A percentile compares a stretch with the other conserved stretches of the same genome.
Evolutionary conservation across 345 rosid species (phyloP).

Genomic region (Kandelia obovata): DNA sequence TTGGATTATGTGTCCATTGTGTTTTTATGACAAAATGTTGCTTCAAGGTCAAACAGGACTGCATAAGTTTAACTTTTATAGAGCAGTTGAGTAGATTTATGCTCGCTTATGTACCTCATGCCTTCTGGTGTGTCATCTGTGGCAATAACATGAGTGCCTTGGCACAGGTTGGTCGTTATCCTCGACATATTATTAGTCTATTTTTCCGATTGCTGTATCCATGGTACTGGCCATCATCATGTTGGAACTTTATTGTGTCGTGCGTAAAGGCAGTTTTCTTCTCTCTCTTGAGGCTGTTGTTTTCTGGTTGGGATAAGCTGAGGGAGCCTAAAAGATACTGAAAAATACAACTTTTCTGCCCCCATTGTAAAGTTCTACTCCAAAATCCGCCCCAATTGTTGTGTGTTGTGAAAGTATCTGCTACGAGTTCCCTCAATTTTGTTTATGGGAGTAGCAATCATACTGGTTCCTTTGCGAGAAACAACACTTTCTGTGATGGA

Average conservation of each 20-base stretch:
- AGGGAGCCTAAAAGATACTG: conserved; percentile 34
- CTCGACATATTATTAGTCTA: conserved; percentile 91
- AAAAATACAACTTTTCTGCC: neutral
- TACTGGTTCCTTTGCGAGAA: neutral
- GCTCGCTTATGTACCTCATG: neutral
- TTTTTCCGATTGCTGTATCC: conserved; percentile 90
- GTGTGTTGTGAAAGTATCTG: neutral
- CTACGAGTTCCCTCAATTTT: neutral
- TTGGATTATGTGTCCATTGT: no score
- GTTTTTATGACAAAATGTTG: no score
- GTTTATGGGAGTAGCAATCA: neutral
- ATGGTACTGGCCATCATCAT: conserved; percentile 99
- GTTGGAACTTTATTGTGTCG: conserved; percentile 80
- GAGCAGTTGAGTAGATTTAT: no score
- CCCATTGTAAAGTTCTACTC: neutral
- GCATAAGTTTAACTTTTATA: no score
- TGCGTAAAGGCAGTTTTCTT: conserved; percentile 58
- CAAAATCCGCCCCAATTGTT: neutral
- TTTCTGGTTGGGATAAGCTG: conserved; percentile 53
- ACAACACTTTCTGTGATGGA: neutral
- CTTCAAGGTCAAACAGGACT: no score
- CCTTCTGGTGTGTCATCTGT: neutral
- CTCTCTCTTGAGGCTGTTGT: conserved; percentile 47
- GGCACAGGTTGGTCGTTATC: conserved; percentile 87
- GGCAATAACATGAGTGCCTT: conserved; percentile 5